Conservation (phyloP, 441 rosid genomes). For the Gossypium gossypioides region DNA sequence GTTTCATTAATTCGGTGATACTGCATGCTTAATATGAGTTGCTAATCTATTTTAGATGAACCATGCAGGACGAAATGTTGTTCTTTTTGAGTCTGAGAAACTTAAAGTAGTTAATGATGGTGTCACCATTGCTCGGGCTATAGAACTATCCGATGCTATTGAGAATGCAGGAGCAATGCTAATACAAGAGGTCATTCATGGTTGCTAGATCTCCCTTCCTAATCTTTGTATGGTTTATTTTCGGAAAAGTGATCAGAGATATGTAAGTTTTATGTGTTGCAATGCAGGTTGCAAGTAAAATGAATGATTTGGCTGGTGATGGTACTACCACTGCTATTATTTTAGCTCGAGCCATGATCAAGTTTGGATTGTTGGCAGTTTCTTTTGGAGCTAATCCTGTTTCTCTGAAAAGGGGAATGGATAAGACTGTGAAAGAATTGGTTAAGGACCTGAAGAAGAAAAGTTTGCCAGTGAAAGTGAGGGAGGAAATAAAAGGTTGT, state of each 20-base stretch:
- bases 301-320: slow-evolving; percentile 83
- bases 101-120: slow-evolving; percentile 77
- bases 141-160: slow-evolving; percentile 59
- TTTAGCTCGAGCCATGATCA: slow-evolving; percentile 77
- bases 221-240: slow-evolving; percentile 7
- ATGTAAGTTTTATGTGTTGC: slow-evolving; percentile 18
- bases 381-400: slow-evolving; percentile 80
- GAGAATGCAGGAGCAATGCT: slow-evolving; percentile 76
- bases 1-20: background rate
- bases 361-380: slow-evolving; percentile 60
- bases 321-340: slow-evolving; percentile 83
- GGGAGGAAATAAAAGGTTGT: slow-evolving; percentile 56
- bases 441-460: slow-evolving; percentile 43
- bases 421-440: slow-evolving; percentile 56
- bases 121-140: slow-evolving; percentile 70
- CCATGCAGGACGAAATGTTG: slow-evolving; percentile 67
- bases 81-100: slow-evolving; percentile 46
- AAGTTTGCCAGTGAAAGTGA: slow-evolving; percentile 61
- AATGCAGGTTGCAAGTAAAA: slow-evolving; percentile 64
- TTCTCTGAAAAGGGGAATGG: slow-evolving; percentile 67
- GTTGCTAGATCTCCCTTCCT: slow-evolving; percentile 33
- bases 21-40: slow-evolving; percentile 6
- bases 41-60: slow-evolving; percentile 18
- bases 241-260: background rate
- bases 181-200: slow-evolving; percentile 78